Base-by-base conservation (phyloP, 2,329 filamentous ascomycete species). In the Trichoderma aggressivum region DNA sequence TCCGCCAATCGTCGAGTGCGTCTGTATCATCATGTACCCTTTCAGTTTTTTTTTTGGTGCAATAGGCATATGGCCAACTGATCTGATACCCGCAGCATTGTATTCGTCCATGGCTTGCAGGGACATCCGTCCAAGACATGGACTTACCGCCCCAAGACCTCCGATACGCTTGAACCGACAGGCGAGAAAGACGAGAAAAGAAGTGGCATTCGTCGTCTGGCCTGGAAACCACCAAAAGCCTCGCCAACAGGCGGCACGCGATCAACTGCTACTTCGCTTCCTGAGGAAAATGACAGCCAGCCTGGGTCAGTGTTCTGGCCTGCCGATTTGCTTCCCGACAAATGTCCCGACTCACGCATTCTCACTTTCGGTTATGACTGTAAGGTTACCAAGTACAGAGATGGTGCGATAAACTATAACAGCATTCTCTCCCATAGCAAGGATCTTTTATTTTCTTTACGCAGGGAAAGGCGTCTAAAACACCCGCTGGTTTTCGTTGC, bases 121-220 rank as follows among this genome's bases (percentile, higher is more conserved):
- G 60, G 60, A 4, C 60, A 63, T 10, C 60, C 60, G 0, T 47
- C 0, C 10, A 63, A 63, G 10, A 47, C 60, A 12, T 63, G 60
- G 60, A 47, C 60, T 5, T 47, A 63, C 2, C 60, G 28, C 3
- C 7, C 59, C 21, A 43, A 47, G 8, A 1, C 8, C 16, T 3
- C 0, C 4, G 32, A 18, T 2, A 2, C 7, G 1, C 39, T 10
- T 10, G 34, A 21, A 32, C 2, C 28, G 2, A 0, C 5, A 30
- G 21, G 21, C 36, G 21, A 16, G 2, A 61, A 21, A 34, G 28
- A 30, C 7, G 5, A 2, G 6, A 59, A 14, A 8, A 34, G 7
- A 21, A 21, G 55, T 6, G 1, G 1, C 6, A 34, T 59, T 1
- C 56, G 18, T 0, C 28, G 56, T 59, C 3, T 59, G 30, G 1